Evolutionary conservation across 2,329 filamentous ascomycete species (phyloP).

Genomic region (Phaeosphaeria sp.): DNA sequence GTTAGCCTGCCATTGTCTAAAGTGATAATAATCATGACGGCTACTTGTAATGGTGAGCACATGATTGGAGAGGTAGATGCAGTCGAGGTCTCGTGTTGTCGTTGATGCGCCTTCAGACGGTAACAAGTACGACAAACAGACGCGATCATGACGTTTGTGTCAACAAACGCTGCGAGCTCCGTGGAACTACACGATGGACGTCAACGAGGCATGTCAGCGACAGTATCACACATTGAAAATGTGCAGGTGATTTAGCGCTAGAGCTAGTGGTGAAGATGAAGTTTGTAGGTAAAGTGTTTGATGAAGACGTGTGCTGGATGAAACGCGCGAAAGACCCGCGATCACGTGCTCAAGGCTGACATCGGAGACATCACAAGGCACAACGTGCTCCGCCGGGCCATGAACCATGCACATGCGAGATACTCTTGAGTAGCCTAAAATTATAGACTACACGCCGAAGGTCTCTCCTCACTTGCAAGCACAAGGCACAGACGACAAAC

Average conservation of each 20-base stretch:
- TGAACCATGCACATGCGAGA: too few relatives aligned
- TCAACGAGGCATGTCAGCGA: background rate
- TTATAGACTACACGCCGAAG: too few relatives aligned
- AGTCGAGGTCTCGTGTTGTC: constrained; percentile 1
- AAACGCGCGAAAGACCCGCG: background rate
- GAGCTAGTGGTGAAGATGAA: background rate
- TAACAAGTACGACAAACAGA: background rate
- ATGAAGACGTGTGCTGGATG: background rate
- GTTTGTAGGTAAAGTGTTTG: background rate
- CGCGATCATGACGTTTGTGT: background rate
- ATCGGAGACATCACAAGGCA: background rate
- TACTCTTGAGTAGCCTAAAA: too few relatives aligned
- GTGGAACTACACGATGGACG: background rate
- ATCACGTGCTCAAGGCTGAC: background rate
- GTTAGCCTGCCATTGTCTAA: constrained; percentile 6
- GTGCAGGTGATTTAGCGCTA: background rate
- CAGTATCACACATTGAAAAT: background rate
- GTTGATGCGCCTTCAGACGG: background rate
- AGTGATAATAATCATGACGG: constrained; percentile 21
- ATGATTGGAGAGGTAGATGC: constrained; percentile 10
- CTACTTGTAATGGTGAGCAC: constrained; percentile 7
- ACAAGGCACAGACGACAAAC: too few relatives aligned
- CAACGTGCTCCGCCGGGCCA: too few relatives aligned
- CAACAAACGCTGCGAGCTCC: background rate
- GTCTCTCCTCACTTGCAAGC: too few relatives aligned